Evolutionary conservation across 1,139 yeast genomes (phyloP).

Genomic region (Hyphopichia buzzinii): DNA sequence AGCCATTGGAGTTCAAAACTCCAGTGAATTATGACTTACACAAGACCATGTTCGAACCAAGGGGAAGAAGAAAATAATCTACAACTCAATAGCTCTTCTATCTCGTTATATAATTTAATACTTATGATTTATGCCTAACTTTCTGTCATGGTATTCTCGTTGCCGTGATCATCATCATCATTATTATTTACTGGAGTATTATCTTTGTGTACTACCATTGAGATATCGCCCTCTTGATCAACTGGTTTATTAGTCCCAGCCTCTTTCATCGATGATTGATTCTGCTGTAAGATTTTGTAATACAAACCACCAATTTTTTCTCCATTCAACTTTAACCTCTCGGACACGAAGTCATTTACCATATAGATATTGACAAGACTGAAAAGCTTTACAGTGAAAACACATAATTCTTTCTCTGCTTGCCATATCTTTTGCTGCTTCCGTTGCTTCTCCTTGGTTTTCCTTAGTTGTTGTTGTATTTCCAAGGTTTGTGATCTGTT

Average conservation of each 20-base stretch:
- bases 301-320: slow-evolving; percentile 45
- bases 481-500: slow-evolving; percentile 7
- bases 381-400: slow-evolving; percentile 49
- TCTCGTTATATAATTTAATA: not conserved
- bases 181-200: slow-evolving; percentile 1
- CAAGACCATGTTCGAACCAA: not conserved
- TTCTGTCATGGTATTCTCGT: no score
- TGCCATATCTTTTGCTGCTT: slow-evolving; percentile 23
- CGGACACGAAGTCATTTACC: slow-evolving; percentile 24
- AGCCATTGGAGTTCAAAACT: not conserved
- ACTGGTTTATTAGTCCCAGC: not conserved
- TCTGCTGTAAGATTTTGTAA: slow-evolving; percentile 22
- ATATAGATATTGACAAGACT: slow-evolving; percentile 42
- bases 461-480: slow-evolving; percentile 8
- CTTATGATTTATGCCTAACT: not conserved
- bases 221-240: not conserved
- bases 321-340: slow-evolving; percentile 49
- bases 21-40: not conserved
- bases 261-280: slow-evolving; percentile 8
- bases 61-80: not conserved
- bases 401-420: slow-evolving; percentile 48
- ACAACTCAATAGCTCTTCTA: not conserved
- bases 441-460: slow-evolving; percentile 7
- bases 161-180: no score
- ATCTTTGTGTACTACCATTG: not conserved